Percentiles rank a stretch among this genome's conserved stretches.
Evolutionary conservation across 1,284 basidiomycete species (phyloP).

Genomic region (Laetiporus sulphureus): DNA sequence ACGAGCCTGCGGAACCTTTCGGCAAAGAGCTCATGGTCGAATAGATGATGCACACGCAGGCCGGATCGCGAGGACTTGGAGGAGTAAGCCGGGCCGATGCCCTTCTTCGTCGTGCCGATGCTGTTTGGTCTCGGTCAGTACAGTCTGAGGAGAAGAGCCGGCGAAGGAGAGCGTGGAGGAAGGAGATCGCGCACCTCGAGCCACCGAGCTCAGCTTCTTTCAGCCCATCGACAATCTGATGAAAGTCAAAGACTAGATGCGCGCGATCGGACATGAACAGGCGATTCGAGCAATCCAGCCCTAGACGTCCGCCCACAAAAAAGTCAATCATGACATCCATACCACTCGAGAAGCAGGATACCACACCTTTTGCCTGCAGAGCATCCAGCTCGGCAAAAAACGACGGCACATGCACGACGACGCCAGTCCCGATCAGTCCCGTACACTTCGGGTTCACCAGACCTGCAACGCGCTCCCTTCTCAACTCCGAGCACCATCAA

Average conservation of each 20-base stretch:
- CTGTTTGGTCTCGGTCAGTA: constrained; percentile 30
- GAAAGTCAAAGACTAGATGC: constrained; percentile 97
- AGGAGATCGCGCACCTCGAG: constrained; percentile 47
- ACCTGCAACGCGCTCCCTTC: constrained; percentile 38
- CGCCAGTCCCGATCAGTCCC: constrained; percentile 89
- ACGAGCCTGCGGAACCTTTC: constrained; percentile 93
- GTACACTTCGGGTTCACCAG: constrained; percentile 86
- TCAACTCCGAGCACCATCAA: neutral
- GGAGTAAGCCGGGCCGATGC: constrained; percentile 98
- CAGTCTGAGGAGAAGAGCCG: neutral
- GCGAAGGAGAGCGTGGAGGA: neutral
- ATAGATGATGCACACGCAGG: constrained; percentile 93
- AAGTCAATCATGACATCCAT: too few relatives aligned
- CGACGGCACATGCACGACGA: constrained; percentile 93
- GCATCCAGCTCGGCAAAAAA: constrained; percentile 93
- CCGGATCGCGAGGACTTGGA: constrained; percentile 96
- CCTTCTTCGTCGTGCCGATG: constrained; percentile 97
- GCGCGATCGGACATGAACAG: constrained; percentile 95
- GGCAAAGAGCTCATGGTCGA: constrained; percentile 84
- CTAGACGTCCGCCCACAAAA: constrained; percentile 34
- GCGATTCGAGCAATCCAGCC: constrained; percentile 81
- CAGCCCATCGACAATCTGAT: constrained; percentile 97
- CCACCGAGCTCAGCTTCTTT: constrained; percentile 98
- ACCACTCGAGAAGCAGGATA: neutral
- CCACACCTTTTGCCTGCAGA: constrained; percentile 76